Percentiles rank a stretch among this genome's conserved stretches.
phyloP scores from a whole-genome alignment of 306 rosid genomes.

The Malus fusca region DNA sequence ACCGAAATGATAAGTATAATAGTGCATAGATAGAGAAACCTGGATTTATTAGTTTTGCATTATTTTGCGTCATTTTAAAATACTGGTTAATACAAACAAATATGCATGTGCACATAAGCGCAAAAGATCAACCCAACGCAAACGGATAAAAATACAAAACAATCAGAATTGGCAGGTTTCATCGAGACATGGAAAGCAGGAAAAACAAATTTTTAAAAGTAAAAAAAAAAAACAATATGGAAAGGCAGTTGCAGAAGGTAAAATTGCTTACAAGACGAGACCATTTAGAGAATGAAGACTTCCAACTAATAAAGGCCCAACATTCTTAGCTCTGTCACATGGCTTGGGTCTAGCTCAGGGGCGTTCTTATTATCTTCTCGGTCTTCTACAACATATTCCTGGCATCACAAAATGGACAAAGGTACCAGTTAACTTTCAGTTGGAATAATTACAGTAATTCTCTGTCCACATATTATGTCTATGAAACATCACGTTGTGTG shows the following conservation, averaged over 20 bases:
- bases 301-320: conserved; percentile 81
- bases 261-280: conserved; percentile 17
- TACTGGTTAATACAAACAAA: neutral
- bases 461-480: neutral
- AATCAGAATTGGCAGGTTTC: neutral
- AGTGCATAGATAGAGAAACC: neutral
- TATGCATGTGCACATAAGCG: neutral
- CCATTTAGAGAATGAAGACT: conserved; percentile 1
- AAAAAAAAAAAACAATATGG: neutral
- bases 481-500: neutral
- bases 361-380: conserved; percentile 47
- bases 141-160: neutral
- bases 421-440: neutral
- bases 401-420: neutral
- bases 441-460: neutral
- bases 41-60: neutral
- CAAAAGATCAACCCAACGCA: neutral
- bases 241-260: neutral
- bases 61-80: neutral
- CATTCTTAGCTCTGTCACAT: conserved; percentile 87
- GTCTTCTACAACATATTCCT: conserved; percentile 96
- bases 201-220: neutral
- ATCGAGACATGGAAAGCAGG: neutral
- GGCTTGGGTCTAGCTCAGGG: conserved; percentile 89
- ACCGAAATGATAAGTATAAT: neutral